Percentiles rank a stretch among this genome's conserved stretches.
phyloP scores from a whole-genome alignment of 768 basidiomycete genomes.

The Agrocybe praecox region DNA sequence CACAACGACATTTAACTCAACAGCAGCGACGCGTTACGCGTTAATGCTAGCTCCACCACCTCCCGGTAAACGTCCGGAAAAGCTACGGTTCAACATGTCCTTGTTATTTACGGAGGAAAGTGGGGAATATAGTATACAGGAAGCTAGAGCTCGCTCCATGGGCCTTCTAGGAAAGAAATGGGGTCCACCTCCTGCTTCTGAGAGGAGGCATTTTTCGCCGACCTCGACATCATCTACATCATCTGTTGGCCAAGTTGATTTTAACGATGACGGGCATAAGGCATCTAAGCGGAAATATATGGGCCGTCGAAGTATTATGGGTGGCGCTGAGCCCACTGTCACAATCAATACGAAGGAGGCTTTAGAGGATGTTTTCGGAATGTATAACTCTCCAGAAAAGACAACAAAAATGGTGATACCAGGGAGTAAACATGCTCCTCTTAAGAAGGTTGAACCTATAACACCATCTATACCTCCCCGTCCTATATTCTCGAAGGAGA shows the following conservation, averaged over 20 bases:
- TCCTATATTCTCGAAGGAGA: conserved; percentile 32
- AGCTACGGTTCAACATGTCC: conserved; percentile 66
- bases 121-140: conserved; percentile 84
- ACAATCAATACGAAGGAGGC: conserved; percentile 98
- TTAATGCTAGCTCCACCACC: conserved; percentile 71
- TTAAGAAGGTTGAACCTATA: conserved; percentile 66
- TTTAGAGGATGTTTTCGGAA: conserved; percentile 89
- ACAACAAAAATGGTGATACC: conserved; percentile 54
- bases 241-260: conserved; percentile 49
- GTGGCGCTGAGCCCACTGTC: conserved; percentile 74
- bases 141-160: conserved; percentile 80
- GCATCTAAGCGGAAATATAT: conserved; percentile 40
- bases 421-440: conserved; percentile 75
- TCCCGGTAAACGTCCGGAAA: conserved; percentile 73
- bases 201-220: conserved; percentile 31
- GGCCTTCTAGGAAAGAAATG: conserved; percentile 86
- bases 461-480: conserved; percentile 42
- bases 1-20: conserved; percentile 34
- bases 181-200: conserved; percentile 61
- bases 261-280: conserved; percentile 60
- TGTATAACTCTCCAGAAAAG: conserved; percentile 93
- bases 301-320: conserved; percentile 48
- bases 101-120: conserved; percentile 76
- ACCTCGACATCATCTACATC: conserved; percentile 36
- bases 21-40: conserved; percentile 61